Base-by-base conservation (phyloP, 2,329 filamentous ascomycete species). In the Botrytis galanthina region DNA sequence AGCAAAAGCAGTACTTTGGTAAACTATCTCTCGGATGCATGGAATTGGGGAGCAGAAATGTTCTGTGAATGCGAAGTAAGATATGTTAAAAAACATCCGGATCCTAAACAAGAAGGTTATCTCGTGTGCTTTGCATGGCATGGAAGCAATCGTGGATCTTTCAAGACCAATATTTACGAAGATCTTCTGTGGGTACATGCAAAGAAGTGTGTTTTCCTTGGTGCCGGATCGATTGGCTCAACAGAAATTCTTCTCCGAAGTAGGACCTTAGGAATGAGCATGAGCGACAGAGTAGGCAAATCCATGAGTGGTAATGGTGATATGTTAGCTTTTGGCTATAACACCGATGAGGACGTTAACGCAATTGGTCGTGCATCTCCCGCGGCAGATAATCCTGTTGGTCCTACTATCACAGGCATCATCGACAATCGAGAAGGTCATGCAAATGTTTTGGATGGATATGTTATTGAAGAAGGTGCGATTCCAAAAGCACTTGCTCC, bases 21-120 rank as follows among this genome's bases (percentile, higher is more conserved):
- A 54, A 92, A 90, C 0, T 92, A 92, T 77, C 82, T 92, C 12
- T 85, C 88, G 12, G 90, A 92, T 80, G 90, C 91, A 2, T 92
- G 90, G 90, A 91, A 91, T 77, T 91, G 89, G 89, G 91, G 90
- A 14, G 89, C 90, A 20, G 90, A 92, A 78, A 88, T 92, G 81
- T 92, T 92, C 75, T 92, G 90, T 80, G 86, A 90, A 77, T 90
- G 89, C 74, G 89, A 92, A 79, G 90, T 92, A 2, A 84, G 88
- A 62, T 87, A 91, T 77, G 83, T 92, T 69, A 85, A 87, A 72
- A 86, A 89, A 79, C 84, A 85, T 60, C 83, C 83, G 1, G 79
- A 80, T 0, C 82, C 82, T 1, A 78, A 80, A 0, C 78, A 79
- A 7, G 85, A 86, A 22, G 90, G 90, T 1, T 92, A 91, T 79